These are phyloP conservation scores for Ophiostoma sp. DNA, from an alignment of 2,329 filamentous ascomycete species.

Conservation along the genomic window DNA sequence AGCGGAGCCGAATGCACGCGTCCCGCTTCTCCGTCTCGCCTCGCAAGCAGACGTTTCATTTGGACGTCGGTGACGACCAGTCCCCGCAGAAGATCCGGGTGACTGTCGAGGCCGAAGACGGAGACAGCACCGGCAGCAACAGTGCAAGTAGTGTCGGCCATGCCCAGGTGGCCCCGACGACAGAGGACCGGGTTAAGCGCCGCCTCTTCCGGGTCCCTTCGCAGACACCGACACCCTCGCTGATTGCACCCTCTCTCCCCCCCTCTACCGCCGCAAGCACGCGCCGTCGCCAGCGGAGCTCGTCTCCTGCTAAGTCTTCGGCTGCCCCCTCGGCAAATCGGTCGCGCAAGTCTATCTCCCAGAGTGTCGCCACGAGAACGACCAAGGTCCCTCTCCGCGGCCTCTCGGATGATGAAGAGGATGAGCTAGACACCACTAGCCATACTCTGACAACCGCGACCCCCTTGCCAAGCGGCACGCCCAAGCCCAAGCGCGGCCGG, in stretches of 20 bases:
- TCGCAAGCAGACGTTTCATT: conserved; percentile 52
- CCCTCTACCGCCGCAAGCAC: neutral
- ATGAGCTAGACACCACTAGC: conserved; percentile 1
- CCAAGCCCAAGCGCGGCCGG: conserved; percentile 28
- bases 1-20: conserved; percentile 13
- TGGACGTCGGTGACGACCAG: conserved; percentile 47
- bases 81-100: conserved; percentile 50
- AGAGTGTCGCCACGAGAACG: conserved; percentile 11
- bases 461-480: conserved; percentile 28
- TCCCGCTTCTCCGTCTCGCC: conserved; percentile 37
- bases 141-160: neutral
- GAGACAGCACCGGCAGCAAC: conserved; percentile 21
- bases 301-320: conserved; percentile 19
- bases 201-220: conserved; percentile 30
- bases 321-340: conserved; percentile 32
- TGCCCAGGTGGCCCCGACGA: neutral
- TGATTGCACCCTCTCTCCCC: conserved; percentile 34
- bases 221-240: conserved; percentile 30
- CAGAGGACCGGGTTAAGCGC: conserved; percentile 32
- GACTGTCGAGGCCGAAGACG: conserved; percentile 48
- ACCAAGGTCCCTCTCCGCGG: conserved; percentile 43
- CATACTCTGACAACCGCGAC: neutral
- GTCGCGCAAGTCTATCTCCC: neutral
- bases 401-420: conserved; percentile 40
- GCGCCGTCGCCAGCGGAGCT: conserved; percentile 15